A percentile compares a stretch with the other conserved stretches of the same genome.
phyloP scores from a whole-genome alignment of 257 asterid species.

The Capsicum pubescens region DNA sequence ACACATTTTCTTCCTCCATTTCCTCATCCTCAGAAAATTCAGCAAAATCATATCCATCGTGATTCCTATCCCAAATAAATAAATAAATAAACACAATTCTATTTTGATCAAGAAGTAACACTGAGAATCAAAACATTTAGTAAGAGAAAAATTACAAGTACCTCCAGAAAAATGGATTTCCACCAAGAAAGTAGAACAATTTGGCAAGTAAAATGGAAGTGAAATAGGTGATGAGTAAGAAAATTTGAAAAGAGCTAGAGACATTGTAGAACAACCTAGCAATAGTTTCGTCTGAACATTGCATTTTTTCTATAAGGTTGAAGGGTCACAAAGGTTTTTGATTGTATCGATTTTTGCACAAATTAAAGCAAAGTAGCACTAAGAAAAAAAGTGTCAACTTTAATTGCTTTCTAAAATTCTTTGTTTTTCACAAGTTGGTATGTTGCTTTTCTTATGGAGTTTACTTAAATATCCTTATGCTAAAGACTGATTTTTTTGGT shows the following conservation, averaged over 20 bases:
- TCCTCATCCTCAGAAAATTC: slow-evolving; percentile 66
- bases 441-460: slow-evolving; percentile 26
- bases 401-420: slow-evolving; percentile 52
- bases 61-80: slow-evolving; percentile 49
- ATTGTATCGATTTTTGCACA: slow-evolving; percentile 43
- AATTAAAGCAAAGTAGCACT: slow-evolving; percentile 48
- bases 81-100: not conserved
- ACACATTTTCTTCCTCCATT: slow-evolving; percentile 38
- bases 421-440: slow-evolving; percentile 40
- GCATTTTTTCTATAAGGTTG: slow-evolving; percentile 48
- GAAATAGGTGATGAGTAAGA: slow-evolving; percentile 78
- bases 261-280: slow-evolving; percentile 76
- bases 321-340: slow-evolving; percentile 27
- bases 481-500: not conserved
- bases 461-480: slow-evolving; percentile 37
- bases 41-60: slow-evolving; percentile 57
- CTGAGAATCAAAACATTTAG: not conserved
- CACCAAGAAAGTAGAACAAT: slow-evolving; percentile 73
- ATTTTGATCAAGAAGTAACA: not conserved
- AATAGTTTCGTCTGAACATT: slow-evolving; percentile 64
- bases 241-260: slow-evolving; percentile 70
- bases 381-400: slow-evolving; percentile 51
- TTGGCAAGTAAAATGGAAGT: slow-evolving; percentile 71
- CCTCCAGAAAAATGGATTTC: slow-evolving; percentile 72
- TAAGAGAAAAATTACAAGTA: slow-evolving; percentile 19